Conservation (phyloP, 805 yeast species). For the Alloascoidea africana region DNA sequence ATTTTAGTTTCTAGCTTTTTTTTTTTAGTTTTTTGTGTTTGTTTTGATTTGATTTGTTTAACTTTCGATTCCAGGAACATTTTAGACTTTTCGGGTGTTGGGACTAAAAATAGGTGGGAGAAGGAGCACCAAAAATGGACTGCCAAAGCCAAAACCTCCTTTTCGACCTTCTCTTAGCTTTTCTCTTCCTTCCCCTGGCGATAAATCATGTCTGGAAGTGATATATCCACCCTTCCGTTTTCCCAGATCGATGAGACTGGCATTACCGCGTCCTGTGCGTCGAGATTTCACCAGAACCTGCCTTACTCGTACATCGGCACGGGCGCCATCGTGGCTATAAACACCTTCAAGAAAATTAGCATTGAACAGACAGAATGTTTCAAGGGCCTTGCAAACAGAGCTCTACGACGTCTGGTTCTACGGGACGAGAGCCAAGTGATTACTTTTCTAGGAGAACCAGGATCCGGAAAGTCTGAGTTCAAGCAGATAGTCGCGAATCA, state of each 20-base stretch:
- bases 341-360: constrained; percentile 21
- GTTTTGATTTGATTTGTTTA: too few species aligned
- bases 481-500: constrained; percentile 16
- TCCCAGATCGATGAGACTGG: constrained; percentile 21
- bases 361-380: constrained; percentile 20
- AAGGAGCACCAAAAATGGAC: too few species aligned
- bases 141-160: too few species aligned
- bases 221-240: constrained; percentile 5
- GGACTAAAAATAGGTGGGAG: too few species aligned
- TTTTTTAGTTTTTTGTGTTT: too few species aligned
- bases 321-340: constrained; percentile 21
- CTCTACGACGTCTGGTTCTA: constrained; percentile 19
- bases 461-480: constrained; percentile 23
- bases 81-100: too few species aligned
- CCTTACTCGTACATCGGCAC: constrained; percentile 22
- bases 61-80: too few species aligned
- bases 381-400: constrained; percentile 21
- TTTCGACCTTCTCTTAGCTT: too few species aligned
- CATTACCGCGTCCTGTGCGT: constrained; percentile 26
- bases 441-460: constrained; percentile 23
- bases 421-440: constrained; percentile 22
- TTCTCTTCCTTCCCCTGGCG: too few species aligned
- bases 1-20: too few species aligned
- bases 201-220: too few species aligned
- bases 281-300: constrained; percentile 24